Evolutionary conservation across 2,329 filamentous ascomycete species (phyloP).

Genomic region (Colletotrichum graminicola): DNA sequence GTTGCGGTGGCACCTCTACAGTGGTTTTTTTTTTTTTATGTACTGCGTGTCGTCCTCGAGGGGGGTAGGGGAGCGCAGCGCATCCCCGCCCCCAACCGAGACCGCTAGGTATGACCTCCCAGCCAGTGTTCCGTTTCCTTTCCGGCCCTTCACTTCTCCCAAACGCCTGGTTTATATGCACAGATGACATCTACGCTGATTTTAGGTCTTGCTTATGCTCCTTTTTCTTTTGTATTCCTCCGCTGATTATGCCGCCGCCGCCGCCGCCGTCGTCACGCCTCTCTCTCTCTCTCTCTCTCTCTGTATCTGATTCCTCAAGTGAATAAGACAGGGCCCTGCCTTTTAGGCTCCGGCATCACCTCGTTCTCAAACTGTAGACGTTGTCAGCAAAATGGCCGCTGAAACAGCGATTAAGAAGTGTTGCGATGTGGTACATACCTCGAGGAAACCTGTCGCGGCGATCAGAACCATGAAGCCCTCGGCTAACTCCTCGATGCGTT

Average conservation of each 20-base stretch:
- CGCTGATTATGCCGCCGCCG: slow-evolving; percentile 9
- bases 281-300: neutral
- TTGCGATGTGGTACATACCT: slow-evolving; percentile 68
- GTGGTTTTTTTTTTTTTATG: slow-evolving; percentile 3
- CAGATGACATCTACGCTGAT: slow-evolving; percentile 25
- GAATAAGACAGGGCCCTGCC: slow-evolving; percentile 53
- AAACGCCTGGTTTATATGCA: slow-evolving; percentile 43
- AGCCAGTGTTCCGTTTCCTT: slow-evolving; percentile 20
- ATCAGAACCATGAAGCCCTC: slow-evolving; percentile 89
- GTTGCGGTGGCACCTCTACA: neutral
- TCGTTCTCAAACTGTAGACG: slow-evolving; percentile 57
- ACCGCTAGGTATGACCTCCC: slow-evolving; percentile 12
- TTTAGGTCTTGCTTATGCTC: neutral
- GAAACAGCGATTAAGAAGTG: no score
- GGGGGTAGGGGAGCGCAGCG: neutral
- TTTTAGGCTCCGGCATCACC: slow-evolving; percentile 50
- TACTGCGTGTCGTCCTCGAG: slow-evolving; percentile 7
- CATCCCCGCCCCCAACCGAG: neutral
- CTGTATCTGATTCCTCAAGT: slow-evolving; percentile 48
- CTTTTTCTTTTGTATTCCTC: slow-evolving; percentile 12
- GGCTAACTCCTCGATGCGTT: slow-evolving; percentile 80
- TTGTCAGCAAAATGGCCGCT: slow-evolving; percentile 13
- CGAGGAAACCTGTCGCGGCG: slow-evolving; percentile 83
- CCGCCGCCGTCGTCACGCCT: neutral
- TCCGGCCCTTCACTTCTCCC: slow-evolving; percentile 17